Evolutionary conservation across 2,329 filamentous ascomycete species (phyloP), one percentile per base, ranked within the genome.

Genomic region (Tympanopsis confertula): DNA sequence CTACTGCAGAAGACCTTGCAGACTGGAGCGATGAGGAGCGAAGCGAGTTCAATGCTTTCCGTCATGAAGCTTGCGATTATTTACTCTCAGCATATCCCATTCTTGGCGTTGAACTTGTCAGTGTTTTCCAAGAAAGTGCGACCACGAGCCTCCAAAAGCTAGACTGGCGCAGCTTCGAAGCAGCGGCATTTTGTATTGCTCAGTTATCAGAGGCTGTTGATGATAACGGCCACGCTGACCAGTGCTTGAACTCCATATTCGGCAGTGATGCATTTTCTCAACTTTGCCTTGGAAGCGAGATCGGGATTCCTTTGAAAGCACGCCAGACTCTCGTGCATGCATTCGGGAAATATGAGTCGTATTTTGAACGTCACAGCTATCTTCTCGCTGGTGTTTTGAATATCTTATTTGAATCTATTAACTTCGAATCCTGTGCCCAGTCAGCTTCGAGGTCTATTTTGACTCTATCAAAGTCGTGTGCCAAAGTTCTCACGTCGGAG

Each of bases 21-120:
- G 53, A 55, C 7, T 66, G 61, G 62, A 52, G 54, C 35, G 54
- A 58, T 20, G 61, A 65, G 36, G 61, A 66, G 19, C 48, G 58
- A 20, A 52, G 50, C 38, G 56, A 61, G 39, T 66, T 65, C 39
- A 52, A 52, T 35, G 50, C 54, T 14, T 65, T 65, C 40, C 59
- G 63, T 14, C 56, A 58, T 19, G 61, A 65, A 33, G 61, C 57
- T n/a, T 57, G 57, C 36, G 63, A 66, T 42, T 65, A 63, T 37
- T 49, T 65, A 10, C 52, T 63, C 13, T 56, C 61, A 5, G 54
- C 56, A 2, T 65, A 63, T 44, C 56, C 59, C 1, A 54, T 64
- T 18, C 43, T 66, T 10, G 63, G 63, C 1, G 51, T 59, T 18
- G 57, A 57, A 4, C 42, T 66, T 20, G 52, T 64, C 17, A 52